These are phyloP conservation scores for Naematelia aurantialba DNA, from an alignment of 768 basidiomycete species.

Conservation along the genomic window DNA sequence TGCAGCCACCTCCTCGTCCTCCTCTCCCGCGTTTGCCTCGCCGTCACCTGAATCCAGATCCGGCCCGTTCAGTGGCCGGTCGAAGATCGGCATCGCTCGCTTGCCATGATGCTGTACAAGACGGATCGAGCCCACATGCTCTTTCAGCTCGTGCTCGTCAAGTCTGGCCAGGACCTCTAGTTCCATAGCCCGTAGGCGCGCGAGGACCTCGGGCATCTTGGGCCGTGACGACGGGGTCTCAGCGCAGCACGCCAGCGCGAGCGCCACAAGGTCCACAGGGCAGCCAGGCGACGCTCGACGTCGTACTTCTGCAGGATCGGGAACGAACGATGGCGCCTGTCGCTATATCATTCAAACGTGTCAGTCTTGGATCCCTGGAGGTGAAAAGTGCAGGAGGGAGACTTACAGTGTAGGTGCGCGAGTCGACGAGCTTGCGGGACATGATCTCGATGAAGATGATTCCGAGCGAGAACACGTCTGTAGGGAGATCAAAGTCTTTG, in stretches of 20 bases:
- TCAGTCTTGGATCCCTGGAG: not conserved
- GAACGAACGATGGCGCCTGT: slow-evolving; percentile 69
- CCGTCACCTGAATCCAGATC: slow-evolving; percentile 15
- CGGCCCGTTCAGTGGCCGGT: slow-evolving; percentile 5
- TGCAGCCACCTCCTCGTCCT: slow-evolving; percentile 40
- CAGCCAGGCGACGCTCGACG: slow-evolving; percentile 67
- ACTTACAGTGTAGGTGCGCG: slow-evolving; percentile 54
- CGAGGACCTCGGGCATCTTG: slow-evolving; percentile 71
- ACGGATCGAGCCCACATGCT: slow-evolving; percentile 79
- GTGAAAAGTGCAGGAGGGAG: not conserved
- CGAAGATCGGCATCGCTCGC: slow-evolving; percentile 52
- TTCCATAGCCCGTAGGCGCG: slow-evolving; percentile 74
- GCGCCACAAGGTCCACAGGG: slow-evolving; percentile 69
- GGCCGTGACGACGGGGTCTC: slow-evolving; percentile 68
- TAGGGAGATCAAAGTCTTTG: slow-evolving; percentile 85
- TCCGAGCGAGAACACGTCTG: slow-evolving; percentile 87
- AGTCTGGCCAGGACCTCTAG: slow-evolving; percentile 70
- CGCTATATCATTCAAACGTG: slow-evolving; percentile 54
- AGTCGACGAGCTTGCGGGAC: slow-evolving; percentile 78
- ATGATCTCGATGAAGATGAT: slow-evolving; percentile 78
- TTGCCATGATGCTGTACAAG: slow-evolving; percentile 62
- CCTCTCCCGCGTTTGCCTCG: slow-evolving; percentile 32
- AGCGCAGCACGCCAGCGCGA: slow-evolving; percentile 73
- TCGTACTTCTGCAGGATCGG: slow-evolving; percentile 71
- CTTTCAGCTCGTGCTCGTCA: slow-evolving; percentile 60